Conservation (phyloP, 2,329 filamentous ascomycete species). For the Trichoderma breve region DNA sequence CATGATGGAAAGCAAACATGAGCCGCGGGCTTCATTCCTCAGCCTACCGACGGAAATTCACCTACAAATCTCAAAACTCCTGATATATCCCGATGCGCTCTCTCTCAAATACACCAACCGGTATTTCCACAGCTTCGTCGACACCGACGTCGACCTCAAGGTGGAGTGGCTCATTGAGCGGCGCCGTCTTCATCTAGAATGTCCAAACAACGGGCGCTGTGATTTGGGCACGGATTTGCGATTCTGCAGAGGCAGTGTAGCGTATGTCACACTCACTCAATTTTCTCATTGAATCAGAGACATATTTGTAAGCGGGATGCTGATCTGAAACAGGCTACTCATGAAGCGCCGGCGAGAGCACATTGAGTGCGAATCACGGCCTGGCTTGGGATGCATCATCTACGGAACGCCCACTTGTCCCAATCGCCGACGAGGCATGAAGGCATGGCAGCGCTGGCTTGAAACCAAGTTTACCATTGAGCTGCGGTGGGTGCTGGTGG, state of each 20-base stretch:
- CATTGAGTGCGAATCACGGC: slow-evolving; percentile 58
- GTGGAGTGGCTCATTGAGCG: slow-evolving; percentile 68
- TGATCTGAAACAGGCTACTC: slow-evolving; percentile 42
- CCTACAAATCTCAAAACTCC: slow-evolving; percentile 56
- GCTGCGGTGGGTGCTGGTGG: slow-evolving; percentile 49
- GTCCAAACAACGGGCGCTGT: slow-evolving; percentile 57
- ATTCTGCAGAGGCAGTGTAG: slow-evolving; percentile 60
- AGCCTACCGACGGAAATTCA: slow-evolving; percentile 66
- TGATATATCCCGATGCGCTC: slow-evolving; percentile 69
- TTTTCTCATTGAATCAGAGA: background rate
- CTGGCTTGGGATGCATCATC: slow-evolving; percentile 55
- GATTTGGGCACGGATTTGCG: slow-evolving; percentile 58
- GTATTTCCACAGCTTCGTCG: slow-evolving; percentile 62
- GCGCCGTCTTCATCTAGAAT: slow-evolving; percentile 61
- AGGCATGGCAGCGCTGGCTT: slow-evolving; percentile 44
- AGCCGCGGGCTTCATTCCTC: slow-evolving; percentile 35
- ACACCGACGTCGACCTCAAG: slow-evolving; percentile 64
- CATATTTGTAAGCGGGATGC: background rate
- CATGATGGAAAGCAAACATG: background rate
- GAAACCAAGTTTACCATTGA: slow-evolving; percentile 45
- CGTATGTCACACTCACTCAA: slow-evolving; percentile 39
- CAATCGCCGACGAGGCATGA: slow-evolving; percentile 47
- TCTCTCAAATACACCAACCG: slow-evolving; percentile 65
- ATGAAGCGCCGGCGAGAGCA: slow-evolving; percentile 61
- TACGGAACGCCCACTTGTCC: slow-evolving; percentile 49